Base-by-base conservation (phyloP, 192 early-diverging fungal genomes). In the Borealophlyctis nickersoniae region DNA sequence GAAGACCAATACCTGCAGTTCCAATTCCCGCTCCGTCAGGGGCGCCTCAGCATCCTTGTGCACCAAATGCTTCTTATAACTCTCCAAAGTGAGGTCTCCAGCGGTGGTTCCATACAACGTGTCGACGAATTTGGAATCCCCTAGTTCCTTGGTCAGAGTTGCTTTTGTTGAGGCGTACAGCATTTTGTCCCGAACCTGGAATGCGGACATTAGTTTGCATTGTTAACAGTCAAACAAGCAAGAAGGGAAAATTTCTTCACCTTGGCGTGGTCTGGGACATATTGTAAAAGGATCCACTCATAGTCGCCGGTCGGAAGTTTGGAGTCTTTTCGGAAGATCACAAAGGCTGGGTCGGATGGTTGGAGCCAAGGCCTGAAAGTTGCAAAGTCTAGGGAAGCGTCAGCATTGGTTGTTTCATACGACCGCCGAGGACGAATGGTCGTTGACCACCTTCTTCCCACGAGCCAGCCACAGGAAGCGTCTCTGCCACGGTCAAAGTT, bases 151-250 rank as follows among this genome's bases (percentile, higher is more conserved):
- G 19, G 81, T 75, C 55, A 96, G 70, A 4, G 90, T 86, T 7
- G 89, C 87, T 57, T 89, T 86, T 24, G 90, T 86, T 4, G 93
- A 86, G 11, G 96, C 93, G 65, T 95, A 94, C 34, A 98, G 78
- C 93, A 96, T 98, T 73, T 97, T 96, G 56, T 92, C 88, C 26
- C 94, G 81, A 29, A 69, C 66, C 64, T 66, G 54, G 52, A 7
- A 53, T 14, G 7, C n/a, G n/a, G n/a, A n/a, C n/a, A n/a, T n/a
- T n/a, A n/a, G n/a, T n/a, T n/a, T n/a, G n/a, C n/a, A n/a, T n/a
- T n/a, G n/a, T n/a, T n/a, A n/a, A n/a, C n/a, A n/a, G n/a, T n/a
- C n/a, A n/a, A n/a, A n/a, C n/a, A n/a, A n/a, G n/a, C n/a, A n/a
- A n/a, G n/a, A n/a, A n/a, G n/a, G n/a, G n/a, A 19, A 45, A 45